A percentile compares a stretch with the other conserved stretches of the same genome.
Evolutionary conservation across 2,329 filamentous ascomycete species (phyloP).

Genomic region (Pezicula radicicola): DNA sequence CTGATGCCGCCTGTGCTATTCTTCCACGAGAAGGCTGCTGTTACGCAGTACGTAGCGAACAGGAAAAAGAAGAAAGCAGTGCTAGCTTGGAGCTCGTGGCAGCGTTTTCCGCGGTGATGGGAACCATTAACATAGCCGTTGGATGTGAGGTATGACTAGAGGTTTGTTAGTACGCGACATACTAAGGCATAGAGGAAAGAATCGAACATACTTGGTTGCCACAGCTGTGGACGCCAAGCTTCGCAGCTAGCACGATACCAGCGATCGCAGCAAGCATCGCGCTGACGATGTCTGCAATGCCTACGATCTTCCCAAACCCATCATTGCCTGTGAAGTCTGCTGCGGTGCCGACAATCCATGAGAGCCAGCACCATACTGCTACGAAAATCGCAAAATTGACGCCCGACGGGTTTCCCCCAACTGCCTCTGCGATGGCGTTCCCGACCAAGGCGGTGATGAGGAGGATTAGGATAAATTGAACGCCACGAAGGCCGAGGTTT

Average conservation of each 20-base stretch:
- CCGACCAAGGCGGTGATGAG: slow-evolving; percentile 27
- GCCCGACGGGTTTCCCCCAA: slow-evolving; percentile 58
- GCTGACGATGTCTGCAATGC: slow-evolving; percentile 56
- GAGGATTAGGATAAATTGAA: slow-evolving; percentile 26
- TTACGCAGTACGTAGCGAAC: slow-evolving; percentile 56
- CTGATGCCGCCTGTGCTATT: slow-evolving; percentile 5
- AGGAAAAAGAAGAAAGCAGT: slow-evolving; percentile 80
- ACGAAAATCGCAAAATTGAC: slow-evolving; percentile 65
- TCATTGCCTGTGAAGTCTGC: slow-evolving; percentile 51
- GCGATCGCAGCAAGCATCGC: slow-evolving; percentile 66
- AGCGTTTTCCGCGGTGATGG: slow-evolving; percentile 57
- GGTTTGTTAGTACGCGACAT: background rate
- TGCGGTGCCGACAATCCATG: slow-evolving; percentile 59
- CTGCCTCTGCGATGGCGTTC: slow-evolving; percentile 45
- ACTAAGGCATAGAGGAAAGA: background rate
- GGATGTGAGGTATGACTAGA: slow-evolving; percentile 36
- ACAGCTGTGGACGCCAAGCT: slow-evolving; percentile 68
- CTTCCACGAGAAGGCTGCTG: background rate
- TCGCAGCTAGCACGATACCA: slow-evolving; percentile 67
- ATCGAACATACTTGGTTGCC: slow-evolving; percentile 46
- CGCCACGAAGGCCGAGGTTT: slow-evolving; percentile 19
- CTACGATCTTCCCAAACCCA: slow-evolving; percentile 45
- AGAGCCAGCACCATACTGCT: slow-evolving; percentile 62
- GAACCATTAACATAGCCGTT: slow-evolving; percentile 61
- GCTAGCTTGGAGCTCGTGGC: slow-evolving; percentile 71